Percentiles rank a stretch among this genome's conserved stretches.
Evolutionary conservation across 2,329 filamentous ascomycete genomes (phyloP).

Genomic region (Teratosphaeria gauchensis): DNA sequence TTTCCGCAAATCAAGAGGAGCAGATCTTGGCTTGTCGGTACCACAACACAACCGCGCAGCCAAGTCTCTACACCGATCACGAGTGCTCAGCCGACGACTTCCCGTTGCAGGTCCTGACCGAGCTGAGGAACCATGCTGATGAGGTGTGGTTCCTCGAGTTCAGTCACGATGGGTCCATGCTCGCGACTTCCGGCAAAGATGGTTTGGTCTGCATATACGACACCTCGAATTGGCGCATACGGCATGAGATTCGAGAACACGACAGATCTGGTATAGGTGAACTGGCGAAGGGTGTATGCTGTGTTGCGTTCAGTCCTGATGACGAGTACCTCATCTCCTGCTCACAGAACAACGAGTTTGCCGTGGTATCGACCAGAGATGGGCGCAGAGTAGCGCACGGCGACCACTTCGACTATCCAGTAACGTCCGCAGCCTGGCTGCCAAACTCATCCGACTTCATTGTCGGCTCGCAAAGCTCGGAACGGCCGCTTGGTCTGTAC

Average conservation of each 20-base stretch:
- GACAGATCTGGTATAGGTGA: constrained; percentile 12
- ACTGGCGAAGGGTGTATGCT: constrained; percentile 53
- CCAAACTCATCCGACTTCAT: constrained; percentile 69
- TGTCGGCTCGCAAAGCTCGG: constrained; percentile 64
- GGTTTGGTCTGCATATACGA: constrained; percentile 74
- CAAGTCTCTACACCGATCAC: constrained; percentile 85
- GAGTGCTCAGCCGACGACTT: constrained; percentile 71
- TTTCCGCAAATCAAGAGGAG: constrained; percentile 72
- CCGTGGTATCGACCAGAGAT: constrained; percentile 22
- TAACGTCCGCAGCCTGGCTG: constrained; percentile 85
- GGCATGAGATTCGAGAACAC: constrained; percentile 37
- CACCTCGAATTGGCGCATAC: constrained; percentile 55
- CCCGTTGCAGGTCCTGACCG: constrained; percentile 57
- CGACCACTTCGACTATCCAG: constrained; percentile 67
- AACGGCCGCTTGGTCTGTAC: constrained; percentile 53
- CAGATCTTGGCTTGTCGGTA: constrained; percentile 80
- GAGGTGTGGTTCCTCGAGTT: constrained; percentile 92
- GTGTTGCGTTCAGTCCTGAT: constrained; percentile 86
- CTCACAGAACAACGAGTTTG: constrained; percentile 33
- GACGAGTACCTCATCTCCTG: constrained; percentile 80
- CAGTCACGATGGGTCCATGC: constrained; percentile 71
- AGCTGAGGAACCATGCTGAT: constrained; percentile 63
- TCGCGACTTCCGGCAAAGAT: constrained; percentile 75
- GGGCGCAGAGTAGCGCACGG: constrained; percentile 56
- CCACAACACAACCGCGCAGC: constrained; percentile 69